Evolutionary conservation across 148 eudicot genomes (phyloP).

Genomic region (Rhododendron henanense): DNA sequence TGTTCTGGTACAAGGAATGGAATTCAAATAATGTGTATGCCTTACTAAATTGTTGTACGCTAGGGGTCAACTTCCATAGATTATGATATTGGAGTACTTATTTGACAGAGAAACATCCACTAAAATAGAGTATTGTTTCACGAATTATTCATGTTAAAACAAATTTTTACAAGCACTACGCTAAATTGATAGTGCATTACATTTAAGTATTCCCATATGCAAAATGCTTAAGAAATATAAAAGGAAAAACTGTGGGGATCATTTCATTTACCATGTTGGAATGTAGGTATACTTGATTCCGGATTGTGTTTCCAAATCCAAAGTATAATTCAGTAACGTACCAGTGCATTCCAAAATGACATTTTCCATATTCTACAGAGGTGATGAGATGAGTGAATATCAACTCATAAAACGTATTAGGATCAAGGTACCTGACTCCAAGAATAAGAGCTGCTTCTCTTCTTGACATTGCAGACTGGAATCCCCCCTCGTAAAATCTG

Average conservation of each 20-base stretch:
- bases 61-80: neutral
- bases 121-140: neutral
- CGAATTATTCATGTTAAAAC: neutral
- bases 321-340: neutral
- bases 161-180: neutral
- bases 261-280: neutral
- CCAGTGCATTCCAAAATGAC: neutral
- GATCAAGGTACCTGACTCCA: slow-evolving; percentile 45
- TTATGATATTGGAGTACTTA: neutral
- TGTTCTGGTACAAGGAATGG: neutral
- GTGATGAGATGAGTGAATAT: neutral
- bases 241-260: neutral
- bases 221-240: neutral
- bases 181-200: neutral
- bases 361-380: neutral
- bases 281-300: neutral
- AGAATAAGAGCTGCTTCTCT: slow-evolving; percentile 82
- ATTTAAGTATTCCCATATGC: neutral
- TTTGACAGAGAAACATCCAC: neutral
- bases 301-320: neutral
- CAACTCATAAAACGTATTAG: neutral
- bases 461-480: slow-evolving; percentile 68
- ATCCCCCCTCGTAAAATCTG: slow-evolving; percentile 75
- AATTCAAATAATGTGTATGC: neutral
- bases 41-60: neutral